Evolutionary conservation across 2,329 filamentous ascomycete species (phyloP).

Genomic region (Colletotrichum karsti): DNA sequence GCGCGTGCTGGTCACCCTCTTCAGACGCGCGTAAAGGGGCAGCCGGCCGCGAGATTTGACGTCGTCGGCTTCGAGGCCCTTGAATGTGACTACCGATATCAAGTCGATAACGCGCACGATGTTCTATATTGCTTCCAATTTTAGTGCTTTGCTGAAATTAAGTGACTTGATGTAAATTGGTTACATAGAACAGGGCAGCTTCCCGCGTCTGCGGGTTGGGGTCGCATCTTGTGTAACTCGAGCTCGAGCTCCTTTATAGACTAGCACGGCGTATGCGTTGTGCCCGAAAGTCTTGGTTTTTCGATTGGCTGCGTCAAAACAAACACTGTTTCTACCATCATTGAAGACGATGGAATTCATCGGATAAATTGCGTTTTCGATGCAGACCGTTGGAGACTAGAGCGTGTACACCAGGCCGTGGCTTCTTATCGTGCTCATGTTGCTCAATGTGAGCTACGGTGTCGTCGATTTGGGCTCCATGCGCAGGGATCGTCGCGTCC

Average conservation of each 20-base stretch:
- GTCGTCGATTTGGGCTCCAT: not conserved
- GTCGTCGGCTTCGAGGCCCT: not conserved
- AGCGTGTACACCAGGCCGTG: not conserved
- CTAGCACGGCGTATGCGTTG: not conserved
- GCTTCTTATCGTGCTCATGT: not conserved
- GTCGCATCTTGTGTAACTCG: constrained; percentile 11
- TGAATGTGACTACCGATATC: not conserved
- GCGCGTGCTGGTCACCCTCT: not conserved
- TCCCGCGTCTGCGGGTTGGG: not conserved
- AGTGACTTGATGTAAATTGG: not conserved
- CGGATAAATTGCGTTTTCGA: not conserved
- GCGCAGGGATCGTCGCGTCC: not conserved
- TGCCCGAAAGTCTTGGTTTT: not conserved
- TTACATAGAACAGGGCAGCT: not conserved
- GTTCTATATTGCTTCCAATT: constrained; percentile 16
- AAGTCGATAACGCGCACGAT: not conserved
- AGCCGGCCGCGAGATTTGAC: not conserved
- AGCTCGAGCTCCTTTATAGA: not conserved
- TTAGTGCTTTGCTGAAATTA: not conserved
- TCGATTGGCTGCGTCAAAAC: not conserved
- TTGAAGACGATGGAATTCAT: not conserved
- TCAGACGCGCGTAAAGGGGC: not conserved
- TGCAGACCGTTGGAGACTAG: not conserved
- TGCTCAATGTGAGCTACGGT: no score
- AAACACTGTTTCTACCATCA: no score